Evolutionary conservation across 192 early-diverging fungal genomes (phyloP).

Genomic region (Podila minutissima): DNA sequence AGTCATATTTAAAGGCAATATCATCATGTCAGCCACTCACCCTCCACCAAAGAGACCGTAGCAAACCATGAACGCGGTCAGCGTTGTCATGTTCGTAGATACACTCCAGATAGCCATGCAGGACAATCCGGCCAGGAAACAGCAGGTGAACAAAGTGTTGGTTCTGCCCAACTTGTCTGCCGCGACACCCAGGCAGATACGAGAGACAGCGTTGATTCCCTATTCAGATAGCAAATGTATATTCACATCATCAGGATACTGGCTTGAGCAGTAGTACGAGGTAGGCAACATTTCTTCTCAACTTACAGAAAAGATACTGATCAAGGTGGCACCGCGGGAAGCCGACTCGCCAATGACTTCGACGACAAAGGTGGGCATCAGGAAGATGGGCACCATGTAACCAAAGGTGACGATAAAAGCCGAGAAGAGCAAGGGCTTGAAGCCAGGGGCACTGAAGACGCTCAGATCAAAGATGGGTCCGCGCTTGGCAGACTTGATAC

Average conservation of each 20-base stretch:
- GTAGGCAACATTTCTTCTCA: not conserved
- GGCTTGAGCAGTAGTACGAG: constrained; percentile 1
- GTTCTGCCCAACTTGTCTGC: constrained; percentile 58
- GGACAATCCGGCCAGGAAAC: constrained; percentile 53
- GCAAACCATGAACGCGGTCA: constrained; percentile 53
- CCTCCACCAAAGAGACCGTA: constrained; percentile 62
- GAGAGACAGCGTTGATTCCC: constrained; percentile 57
- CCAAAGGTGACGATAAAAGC: constrained; percentile 57
- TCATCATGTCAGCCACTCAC: constrained; percentile 12
- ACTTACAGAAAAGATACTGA: constrained; percentile 30
- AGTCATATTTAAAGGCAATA: not conserved
- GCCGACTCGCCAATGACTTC: constrained; percentile 2
- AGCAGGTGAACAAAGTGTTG: constrained; percentile 51
- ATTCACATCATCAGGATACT: no score
- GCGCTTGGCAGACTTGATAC: constrained; percentile 25
- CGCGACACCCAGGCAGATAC: constrained; percentile 51
- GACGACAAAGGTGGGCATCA: constrained; percentile 31
- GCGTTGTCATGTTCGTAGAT: constrained; percentile 30
- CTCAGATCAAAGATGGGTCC: constrained; percentile 52
- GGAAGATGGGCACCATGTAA: constrained; percentile 47
- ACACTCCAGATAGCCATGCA: constrained; percentile 58
- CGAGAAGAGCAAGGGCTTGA: constrained; percentile 36
- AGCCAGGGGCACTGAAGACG: constrained; percentile 51
- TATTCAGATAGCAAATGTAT: constrained; percentile 15
- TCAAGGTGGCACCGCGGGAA: constrained; percentile 14